These are phyloP conservation scores for Wickerhamomyces silvicola DNA, from an alignment of 805 yeast genomes.

Conservation along the genomic window DNA sequence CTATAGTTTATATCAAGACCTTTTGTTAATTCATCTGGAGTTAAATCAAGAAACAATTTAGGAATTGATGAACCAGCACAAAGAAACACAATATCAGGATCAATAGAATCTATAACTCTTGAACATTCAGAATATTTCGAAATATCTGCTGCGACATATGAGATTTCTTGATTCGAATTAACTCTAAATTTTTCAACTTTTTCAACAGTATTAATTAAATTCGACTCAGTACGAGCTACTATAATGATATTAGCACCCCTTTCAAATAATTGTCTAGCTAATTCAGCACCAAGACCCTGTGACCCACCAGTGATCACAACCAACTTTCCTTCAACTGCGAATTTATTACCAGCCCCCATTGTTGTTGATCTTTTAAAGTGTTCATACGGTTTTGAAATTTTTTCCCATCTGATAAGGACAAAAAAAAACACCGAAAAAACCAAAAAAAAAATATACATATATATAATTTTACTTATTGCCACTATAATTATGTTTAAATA, in stretches of 20 bases:
- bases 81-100: conserved; percentile 70
- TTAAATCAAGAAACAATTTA: conserved; percentile 64
- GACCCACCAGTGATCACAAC: conserved; percentile 90
- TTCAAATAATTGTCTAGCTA: conserved; percentile 53
- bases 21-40: conserved; percentile 45
- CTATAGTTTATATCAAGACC: conserved; percentile 69
- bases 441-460: no score
- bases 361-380: neutral
- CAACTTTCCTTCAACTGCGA: conserved; percentile 29
- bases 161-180: conserved; percentile 13
- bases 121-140: conserved; percentile 46
- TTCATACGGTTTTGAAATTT: neutral
- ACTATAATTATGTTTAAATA: conserved; percentile 6
- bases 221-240: conserved; percentile 69
- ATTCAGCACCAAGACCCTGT: conserved; percentile 83
- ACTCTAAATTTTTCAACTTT: conserved; percentile 31
- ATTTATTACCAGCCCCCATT: conserved; percentile 13
- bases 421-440: no score
- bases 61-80: conserved; percentile 89
- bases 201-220: conserved; percentile 44
- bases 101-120: conserved; percentile 33
- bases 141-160: conserved; percentile 58
- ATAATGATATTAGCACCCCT: conserved; percentile 60
- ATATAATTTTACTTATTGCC: conserved; percentile 4
- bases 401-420: neutral